A percentile compares a stretch with the other conserved stretches of the same genome.
These are phyloP conservation scores for Aquilaria agallochum DNA, from an alignment of 441 rosid genomes.

Conservation along the genomic window DNA sequence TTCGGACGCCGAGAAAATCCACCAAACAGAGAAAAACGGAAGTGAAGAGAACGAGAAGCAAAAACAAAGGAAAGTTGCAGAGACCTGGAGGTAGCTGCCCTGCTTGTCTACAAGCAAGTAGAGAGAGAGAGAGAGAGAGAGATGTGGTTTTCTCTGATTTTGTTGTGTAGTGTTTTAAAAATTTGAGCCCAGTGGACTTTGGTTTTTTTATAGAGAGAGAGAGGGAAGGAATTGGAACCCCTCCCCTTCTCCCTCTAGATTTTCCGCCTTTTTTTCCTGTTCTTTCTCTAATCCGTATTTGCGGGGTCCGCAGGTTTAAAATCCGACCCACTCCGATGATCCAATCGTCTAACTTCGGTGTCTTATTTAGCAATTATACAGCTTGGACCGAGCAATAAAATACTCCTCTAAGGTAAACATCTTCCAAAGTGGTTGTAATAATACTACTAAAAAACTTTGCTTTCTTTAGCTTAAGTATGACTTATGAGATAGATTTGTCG, in stretches of 20 bases:
- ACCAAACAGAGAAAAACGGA: constrained; percentile 2
- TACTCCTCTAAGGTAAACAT: no score
- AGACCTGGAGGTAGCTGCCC: neutral
- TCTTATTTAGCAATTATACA: no score
- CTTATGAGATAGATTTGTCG: no score
- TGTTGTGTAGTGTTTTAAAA: constrained; percentile 21
- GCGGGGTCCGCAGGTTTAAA: no score
- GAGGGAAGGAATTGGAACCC: neutral
- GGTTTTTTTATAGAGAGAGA: constrained; percentile 14
- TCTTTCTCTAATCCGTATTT: neutral
- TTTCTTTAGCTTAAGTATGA: no score
- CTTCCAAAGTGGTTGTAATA: no score
- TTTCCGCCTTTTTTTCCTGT: neutral
- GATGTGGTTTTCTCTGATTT: constrained; percentile 17
- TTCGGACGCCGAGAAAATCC: constrained; percentile 33
- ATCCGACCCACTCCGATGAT: no score
- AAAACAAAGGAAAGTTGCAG: constrained; percentile 9
- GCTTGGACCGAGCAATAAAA: no score
- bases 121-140: constrained; percentile 16
- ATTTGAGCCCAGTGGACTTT: constrained; percentile 36
- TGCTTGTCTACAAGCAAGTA: constrained; percentile 4
- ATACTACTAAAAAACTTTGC: no score
- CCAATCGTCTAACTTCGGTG: no score
- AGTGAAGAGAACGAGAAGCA: constrained; percentile 6
- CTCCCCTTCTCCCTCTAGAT: constrained; percentile 1